These are phyloP conservation scores for Fragilaria crotonensis DNA, from an alignment of 108 stramenopile species.

Conservation along the genomic window DNA sequence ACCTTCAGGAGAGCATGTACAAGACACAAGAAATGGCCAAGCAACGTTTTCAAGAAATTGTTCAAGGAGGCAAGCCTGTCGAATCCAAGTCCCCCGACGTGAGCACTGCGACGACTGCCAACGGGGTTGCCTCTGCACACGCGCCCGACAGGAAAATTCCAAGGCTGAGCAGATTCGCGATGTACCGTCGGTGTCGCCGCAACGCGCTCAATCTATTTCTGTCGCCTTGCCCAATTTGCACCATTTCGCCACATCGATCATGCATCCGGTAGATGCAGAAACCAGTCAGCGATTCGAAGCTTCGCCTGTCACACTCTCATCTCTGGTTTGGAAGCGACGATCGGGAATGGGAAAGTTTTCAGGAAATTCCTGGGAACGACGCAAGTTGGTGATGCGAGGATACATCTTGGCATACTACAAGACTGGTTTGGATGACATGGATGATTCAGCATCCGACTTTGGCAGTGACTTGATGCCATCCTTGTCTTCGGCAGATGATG, in stretches of 20 bases:
- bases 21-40: background rate
- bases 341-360: constrained; percentile 67
- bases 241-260: no score
- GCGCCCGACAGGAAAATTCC: no score
- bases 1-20: background rate
- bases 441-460: constrained; percentile 7
- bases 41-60: background rate
- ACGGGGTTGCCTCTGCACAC: no score
- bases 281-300: no score
- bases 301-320: constrained; percentile 32
- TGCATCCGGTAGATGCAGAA: no score
- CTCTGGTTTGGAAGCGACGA: constrained; percentile 71
- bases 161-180: no score
- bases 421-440: constrained; percentile 12
- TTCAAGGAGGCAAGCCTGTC: constrained; percentile 9
- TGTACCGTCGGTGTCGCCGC: no score
- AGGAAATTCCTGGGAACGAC: constrained; percentile 58
- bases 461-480: constrained; percentile 1
- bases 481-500: background rate
- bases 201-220: no score
- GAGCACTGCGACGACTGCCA: no score
- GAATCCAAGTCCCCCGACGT: constrained; percentile 35
- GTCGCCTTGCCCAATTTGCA: no score
- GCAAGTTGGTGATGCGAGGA: constrained; percentile 49
- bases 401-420: constrained; percentile 43